Evolutionary conservation across 495 filamentous ascomycete species (phyloP), one percentile per base, ranked within the genome.

Genomic region (Neurospora sp.): DNA sequence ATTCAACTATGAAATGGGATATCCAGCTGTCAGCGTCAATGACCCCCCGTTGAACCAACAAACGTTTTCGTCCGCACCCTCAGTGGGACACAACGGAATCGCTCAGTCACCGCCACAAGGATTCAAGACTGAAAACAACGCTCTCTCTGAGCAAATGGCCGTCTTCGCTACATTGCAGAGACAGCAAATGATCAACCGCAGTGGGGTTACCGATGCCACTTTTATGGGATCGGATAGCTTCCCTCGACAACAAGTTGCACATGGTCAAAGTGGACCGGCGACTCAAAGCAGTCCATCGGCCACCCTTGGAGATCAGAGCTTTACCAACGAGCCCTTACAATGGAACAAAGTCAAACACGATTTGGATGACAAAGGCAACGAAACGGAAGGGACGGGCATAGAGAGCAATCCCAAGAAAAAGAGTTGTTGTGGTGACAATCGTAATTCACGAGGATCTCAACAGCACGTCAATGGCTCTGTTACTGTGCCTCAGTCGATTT

Each of bases 121-220:
- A 9, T 53, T 76, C 65, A 78, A 79, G 38, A 42, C 59, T 27
- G 76, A 74, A 40, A 69, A 78, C 31, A 71, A 71, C 9, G 70
- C 53, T 16, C n/a, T 75, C 38, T 70, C 69, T 41, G 14, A 65
- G 53, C 53, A 65, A 65, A 16, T 37, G 31, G 14, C 53, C 22
- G 12, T 5, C 53, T 65, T 65, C 14, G 27, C 53, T 65, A 27
- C 53, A 1, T 65, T 65, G 27, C 53, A 65, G 27, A 65, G 53
- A 31, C 53, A 65, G 53, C 27, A 31, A 7, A 37, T 35, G 12
- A 37, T 16, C 53, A 37, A 65, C 53, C 27, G 1, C 14, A 16
- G 14, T 14, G 53, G 27, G 27, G 22, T 35, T 65, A 16, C 14
- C 4, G 31, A 16, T 65, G 53, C 2, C 53, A 65, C 14, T 65